Base-by-base conservation (phyloP, 2,329 filamentous ascomycete genomes). In the Exophiala phaeomuriformis region DNA sequence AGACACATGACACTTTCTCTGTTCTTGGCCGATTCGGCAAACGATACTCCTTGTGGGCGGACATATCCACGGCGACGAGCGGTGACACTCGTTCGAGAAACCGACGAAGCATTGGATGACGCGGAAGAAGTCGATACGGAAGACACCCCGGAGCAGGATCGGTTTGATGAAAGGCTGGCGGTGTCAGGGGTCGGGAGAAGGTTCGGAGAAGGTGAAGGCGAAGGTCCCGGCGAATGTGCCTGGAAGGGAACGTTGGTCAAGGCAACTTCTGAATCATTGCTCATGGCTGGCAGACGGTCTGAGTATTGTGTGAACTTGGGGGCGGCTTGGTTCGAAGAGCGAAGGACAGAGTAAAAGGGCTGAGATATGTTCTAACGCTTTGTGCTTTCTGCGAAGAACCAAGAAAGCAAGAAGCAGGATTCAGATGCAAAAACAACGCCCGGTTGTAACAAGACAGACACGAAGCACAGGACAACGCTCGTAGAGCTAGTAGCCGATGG, bases 1-100 rank as follows among this genome's bases (percentile, higher is more conserved):
- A 98, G 73, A 66, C 89, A 95, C 81, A 97, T 85, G 61, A 98
- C 93, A 67, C 90, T 96, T 69, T 98, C 91, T 59, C 93, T 80
- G 47, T 89, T 89, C 66, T 83, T 84, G 44, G 93, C 93, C 52
- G 90, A 96, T 55, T 87, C 86, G 29, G 93, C 88, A 69, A 97
- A 98, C 65, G 90, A 81, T 48, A 88, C 94, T 50, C 84, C 88
- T 67, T 90, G 86, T 0, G 90, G 90, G 47, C 90, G 81, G 73
- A 94, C 87, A 72, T 91, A 96, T 41, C 90, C 90, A 58, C 90
- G 80, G 64, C 88, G 78, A 42, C 59, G 56, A 32, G 61, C 53
- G 37, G 36, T 30, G 56, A 82, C 72, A 35, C 66, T 66, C 37
- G 72, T 73, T 53, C 68, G 65, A 40, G 70, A 72, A 63, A 69